phyloP scores from a whole-genome alignment of 495 filamentous ascomycete species.

The Geopyxis carbonaria region DNA sequence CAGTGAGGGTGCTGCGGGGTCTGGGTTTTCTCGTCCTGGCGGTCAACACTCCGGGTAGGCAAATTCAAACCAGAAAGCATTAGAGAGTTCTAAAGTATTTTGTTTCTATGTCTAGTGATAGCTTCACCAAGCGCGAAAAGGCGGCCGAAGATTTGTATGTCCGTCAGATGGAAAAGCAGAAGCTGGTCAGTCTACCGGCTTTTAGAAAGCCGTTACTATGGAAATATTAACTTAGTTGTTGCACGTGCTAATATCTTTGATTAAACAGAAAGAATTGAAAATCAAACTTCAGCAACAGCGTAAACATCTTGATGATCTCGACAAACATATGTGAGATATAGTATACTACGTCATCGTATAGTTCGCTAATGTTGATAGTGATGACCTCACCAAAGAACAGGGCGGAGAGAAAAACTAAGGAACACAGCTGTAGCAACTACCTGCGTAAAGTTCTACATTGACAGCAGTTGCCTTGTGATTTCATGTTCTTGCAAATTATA shows the following conservation, averaged over 20 bases:
- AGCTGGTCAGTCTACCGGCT: conserved; percentile 37
- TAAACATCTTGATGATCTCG: conserved; percentile 63
- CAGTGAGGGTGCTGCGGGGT: conserved; percentile 32
- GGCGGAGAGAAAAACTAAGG: conserved; percentile 58
- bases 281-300: conserved; percentile 66
- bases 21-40: conserved; percentile 29
- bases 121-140: conserved; percentile 78
- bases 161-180: conserved; percentile 65
- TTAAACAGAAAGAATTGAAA: conserved; percentile 34
- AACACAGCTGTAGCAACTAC: no score
- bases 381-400: conserved; percentile 49
- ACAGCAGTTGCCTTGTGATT: no score
- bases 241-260: conserved; percentile 22
- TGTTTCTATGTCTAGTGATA: no score
- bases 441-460: no score
- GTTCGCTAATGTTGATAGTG: conserved; percentile 29
- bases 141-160: conserved; percentile 74
- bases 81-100: no score
- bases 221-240: conserved; percentile 4
- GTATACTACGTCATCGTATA: neutral
- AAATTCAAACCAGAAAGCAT: no score
- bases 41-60: conserved; percentile 29
- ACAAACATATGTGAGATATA: conserved; percentile 68
- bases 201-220: neutral
- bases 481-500: no score